Percentiles rank a stretch among this genome's conserved stretches.
phyloP scores from a whole-genome alignment of 441 rosid genomes.

The Manihot esculenta region DNA sequence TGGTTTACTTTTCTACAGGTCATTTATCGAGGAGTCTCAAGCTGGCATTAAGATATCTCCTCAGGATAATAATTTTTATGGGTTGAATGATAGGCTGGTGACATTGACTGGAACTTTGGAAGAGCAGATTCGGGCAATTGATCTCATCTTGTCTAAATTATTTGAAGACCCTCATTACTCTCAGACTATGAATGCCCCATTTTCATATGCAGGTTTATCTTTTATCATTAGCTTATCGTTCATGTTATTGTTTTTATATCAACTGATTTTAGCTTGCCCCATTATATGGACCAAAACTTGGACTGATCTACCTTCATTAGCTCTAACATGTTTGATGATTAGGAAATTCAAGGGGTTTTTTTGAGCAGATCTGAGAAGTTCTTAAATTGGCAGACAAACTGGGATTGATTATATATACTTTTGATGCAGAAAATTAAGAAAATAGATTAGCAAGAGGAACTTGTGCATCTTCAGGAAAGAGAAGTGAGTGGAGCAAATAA shows the following conservation, averaged over 20 bases:
- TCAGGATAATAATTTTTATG: slow-evolving; percentile 81
- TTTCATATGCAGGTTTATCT: slow-evolving; percentile 82
- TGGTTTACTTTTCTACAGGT: slow-evolving; percentile 49
- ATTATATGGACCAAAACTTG: not conserved
- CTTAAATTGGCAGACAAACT: not conserved
- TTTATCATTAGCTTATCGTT: slow-evolving; percentile 22
- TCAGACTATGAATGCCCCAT: slow-evolving; percentile 79
- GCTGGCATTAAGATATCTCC: slow-evolving; percentile 96
- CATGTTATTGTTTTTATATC: not conserved
- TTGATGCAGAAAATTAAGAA: not conserved
- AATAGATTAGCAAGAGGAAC: not conserved
- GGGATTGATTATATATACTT: not conserved
- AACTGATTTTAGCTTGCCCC: not conserved
- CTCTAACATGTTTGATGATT: not conserved
- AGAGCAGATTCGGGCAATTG: slow-evolving; percentile 89
- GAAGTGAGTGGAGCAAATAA: not conserved
- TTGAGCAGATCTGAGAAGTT: not conserved
- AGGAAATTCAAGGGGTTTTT: too few relatives aligned
- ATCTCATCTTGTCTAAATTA: slow-evolving; percentile 82
- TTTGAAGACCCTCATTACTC: slow-evolving; percentile 82
- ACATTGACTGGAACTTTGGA: slow-evolving; percentile 82
- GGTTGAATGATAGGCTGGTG: slow-evolving; percentile 93
- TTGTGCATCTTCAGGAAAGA: not conserved
- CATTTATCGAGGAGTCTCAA: slow-evolving; percentile 94
- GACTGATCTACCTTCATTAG: slow-evolving; percentile 4